Base-by-base conservation (phyloP, 176 grass and related monocot species). In the Areca catechu region DNA sequence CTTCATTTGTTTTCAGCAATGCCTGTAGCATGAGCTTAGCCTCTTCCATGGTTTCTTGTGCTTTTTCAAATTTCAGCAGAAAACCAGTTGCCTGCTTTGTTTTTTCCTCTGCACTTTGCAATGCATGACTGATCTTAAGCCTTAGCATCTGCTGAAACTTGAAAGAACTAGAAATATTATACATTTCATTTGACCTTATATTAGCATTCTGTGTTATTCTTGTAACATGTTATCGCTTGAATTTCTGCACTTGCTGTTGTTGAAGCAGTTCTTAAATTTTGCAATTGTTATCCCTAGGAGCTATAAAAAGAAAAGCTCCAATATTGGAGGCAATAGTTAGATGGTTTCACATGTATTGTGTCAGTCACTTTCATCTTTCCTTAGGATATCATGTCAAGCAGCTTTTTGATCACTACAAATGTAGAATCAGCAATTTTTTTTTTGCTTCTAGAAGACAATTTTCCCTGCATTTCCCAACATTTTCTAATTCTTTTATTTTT, bases 31-130 rank as follows among this genome's bases (percentile, higher is more conserved):
- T 85, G 23, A 73, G 58, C 61, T 95, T 80, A 56, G 84, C 81
- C 56, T 95, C 89, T 85, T 83, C 60, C 89, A 95, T 95, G 65
- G 67, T 82, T 74, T 85, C 84, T 76, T 88, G 80, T 62, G 81
- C 81, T 55, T 84, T 76, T 71, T 95, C 80, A 61, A 82, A 95
- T 43, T 88, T 88, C 49, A 76, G 83, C 63, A 82, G 77, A 28
- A 86, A 75, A 15, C 59, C 60, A 4, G 77, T n/a, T 56, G 73
- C 70, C 56, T 86, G 77, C 49, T 78, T 86, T 74, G 78, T 76
- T 74, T 67, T 82, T 18, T 82, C 78, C 61, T 82, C 65, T 4
- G 81, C 47, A 30, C 78, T 34, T 53, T 66, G 66, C 22, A 70
- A 74, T 22, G 78, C 60, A 66, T 56, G 23, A 15, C 66, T 49